phyloP scores from a whole-genome alignment of 1,139 yeast species.

The Scheffersomyces stambukii region DNA sequence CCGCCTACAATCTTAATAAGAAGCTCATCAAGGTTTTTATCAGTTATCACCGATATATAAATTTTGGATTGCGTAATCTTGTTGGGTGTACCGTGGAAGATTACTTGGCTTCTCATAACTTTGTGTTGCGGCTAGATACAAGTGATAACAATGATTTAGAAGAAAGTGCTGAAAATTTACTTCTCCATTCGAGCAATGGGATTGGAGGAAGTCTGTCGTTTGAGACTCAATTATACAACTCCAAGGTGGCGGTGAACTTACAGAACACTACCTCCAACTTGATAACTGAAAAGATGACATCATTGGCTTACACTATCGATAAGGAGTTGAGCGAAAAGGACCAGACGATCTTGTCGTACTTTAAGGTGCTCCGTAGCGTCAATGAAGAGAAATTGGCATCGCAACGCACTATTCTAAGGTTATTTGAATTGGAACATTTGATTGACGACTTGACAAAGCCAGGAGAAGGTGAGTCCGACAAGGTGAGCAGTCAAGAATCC shows the following conservation, averaged over 20 bases:
- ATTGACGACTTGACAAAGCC: slow-evolving; percentile 16
- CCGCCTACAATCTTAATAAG: slow-evolving; percentile 71
- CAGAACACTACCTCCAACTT: slow-evolving; percentile 32
- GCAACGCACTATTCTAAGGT: slow-evolving; percentile 30
- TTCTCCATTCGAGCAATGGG: too few relatives aligned
- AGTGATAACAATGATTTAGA: too few relatives aligned
- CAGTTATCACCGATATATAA: slow-evolving; percentile 68
- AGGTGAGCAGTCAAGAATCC: slow-evolving; percentile 8
- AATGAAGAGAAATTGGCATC: slow-evolving; percentile 29
- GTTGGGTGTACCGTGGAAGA: slow-evolving; percentile 75
- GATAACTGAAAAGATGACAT: slow-evolving; percentile 38
- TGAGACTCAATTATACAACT: slow-evolving; percentile 35
- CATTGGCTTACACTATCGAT: slow-evolving; percentile 37
- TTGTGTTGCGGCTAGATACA: slow-evolving; percentile 25
- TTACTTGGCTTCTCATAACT: slow-evolving; percentile 43
- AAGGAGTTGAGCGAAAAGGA: slow-evolving; percentile 39
- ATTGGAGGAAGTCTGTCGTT: slow-evolving; percentile 23
- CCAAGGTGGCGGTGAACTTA: slow-evolving; percentile 34
- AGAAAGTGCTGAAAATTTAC: slow-evolving; percentile 6
- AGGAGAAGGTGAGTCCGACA: too few relatives aligned
- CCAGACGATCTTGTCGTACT: slow-evolving; percentile 26
- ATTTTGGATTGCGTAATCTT: slow-evolving; percentile 57
- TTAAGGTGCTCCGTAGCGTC: slow-evolving; percentile 23
- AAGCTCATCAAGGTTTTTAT: slow-evolving; percentile 71
- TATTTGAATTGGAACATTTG: slow-evolving; percentile 37